Conservation (phyloP, 345 rosid genomes). For the Jatropha curcas region DNA sequence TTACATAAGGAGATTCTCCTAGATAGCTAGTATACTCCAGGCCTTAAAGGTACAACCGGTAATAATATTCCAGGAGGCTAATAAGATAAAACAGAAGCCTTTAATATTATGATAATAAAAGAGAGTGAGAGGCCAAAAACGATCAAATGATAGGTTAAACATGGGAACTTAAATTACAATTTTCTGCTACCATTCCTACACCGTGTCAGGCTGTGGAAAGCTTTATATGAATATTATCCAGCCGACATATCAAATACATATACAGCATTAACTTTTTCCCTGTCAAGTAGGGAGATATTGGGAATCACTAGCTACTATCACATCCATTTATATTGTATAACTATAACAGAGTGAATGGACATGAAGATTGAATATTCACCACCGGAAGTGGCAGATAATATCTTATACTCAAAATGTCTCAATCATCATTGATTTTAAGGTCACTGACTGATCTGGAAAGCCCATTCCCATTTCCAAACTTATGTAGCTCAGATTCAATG, state of each 20-base stretch:
- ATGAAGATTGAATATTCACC: conserved; percentile 5
- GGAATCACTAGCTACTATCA: background rate
- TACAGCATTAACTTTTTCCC: conserved; percentile 1
- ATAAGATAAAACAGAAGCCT: too few relatives aligned
- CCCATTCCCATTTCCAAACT: conserved; percentile 53
- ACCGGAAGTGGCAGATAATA: background rate
- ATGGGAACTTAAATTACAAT: background rate
- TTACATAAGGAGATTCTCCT: too few relatives aligned
- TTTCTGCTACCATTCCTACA: conserved; percentile 16
- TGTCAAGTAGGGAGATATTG: background rate
- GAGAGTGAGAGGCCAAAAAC: too few relatives aligned
- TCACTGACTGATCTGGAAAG: conserved; percentile 31
- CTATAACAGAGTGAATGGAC: background rate
- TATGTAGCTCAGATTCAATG: conserved; percentile 73
- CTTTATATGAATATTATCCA: conserved; percentile 18
- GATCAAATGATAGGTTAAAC: background rate
- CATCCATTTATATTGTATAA: conserved; percentile 15
- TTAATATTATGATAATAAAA: too few relatives aligned
- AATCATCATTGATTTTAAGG: conserved; percentile 36
- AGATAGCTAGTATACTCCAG: too few relatives aligned
- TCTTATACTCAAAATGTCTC: conserved; percentile 4
- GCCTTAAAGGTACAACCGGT: too few relatives aligned
- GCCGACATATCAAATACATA: conserved; percentile 14
- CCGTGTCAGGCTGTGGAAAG: conserved; percentile 13
- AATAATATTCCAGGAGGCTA: too few relatives aligned